phyloP scores from a whole-genome alignment of 2,329 filamentous ascomycete genomes.

The Berkeleyomyces rouxiae region DNA sequence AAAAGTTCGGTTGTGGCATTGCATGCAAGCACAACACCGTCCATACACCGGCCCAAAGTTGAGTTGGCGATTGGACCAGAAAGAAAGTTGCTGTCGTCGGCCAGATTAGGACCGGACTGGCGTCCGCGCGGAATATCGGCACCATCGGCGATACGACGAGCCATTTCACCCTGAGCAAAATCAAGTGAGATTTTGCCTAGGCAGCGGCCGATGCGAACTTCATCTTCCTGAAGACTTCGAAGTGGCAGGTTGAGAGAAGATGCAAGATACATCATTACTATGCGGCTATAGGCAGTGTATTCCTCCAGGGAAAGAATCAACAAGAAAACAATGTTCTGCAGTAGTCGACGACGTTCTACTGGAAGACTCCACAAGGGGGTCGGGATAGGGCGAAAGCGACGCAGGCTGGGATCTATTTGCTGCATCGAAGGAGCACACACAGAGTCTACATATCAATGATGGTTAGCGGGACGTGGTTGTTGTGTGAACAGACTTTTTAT shows the following conservation, averaged over 20 bases:
- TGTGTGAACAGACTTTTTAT: neutral
- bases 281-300: conserved; percentile 57
- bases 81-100: conserved; percentile 38
- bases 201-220: conserved; percentile 57
- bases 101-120: conserved; percentile 11
- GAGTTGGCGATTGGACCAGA: conserved; percentile 62
- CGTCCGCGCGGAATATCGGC: conserved; percentile 20
- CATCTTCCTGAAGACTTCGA: conserved; percentile 48
- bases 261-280: conserved; percentile 52
- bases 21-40: conserved; percentile 57
- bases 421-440: conserved; percentile 25
- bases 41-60: conserved; percentile 63
- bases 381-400: conserved; percentile 39
- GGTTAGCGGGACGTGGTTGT: neutral
- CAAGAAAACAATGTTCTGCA: conserved; percentile 57
- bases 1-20: conserved; percentile 63
- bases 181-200: conserved; percentile 51
- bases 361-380: conserved; percentile 44
- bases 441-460: conserved; percentile 17
- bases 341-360: conserved; percentile 44
- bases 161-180: conserved; percentile 12
- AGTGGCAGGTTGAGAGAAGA: conserved; percentile 55
- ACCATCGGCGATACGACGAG: conserved; percentile 12
- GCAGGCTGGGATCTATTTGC: conserved; percentile 31
- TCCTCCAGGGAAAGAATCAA: conserved; percentile 60